These are phyloP conservation scores for Leishmania martiniquensis DNA, from an alignment of 208 protist species.

Conservation along the genomic window DNA sequence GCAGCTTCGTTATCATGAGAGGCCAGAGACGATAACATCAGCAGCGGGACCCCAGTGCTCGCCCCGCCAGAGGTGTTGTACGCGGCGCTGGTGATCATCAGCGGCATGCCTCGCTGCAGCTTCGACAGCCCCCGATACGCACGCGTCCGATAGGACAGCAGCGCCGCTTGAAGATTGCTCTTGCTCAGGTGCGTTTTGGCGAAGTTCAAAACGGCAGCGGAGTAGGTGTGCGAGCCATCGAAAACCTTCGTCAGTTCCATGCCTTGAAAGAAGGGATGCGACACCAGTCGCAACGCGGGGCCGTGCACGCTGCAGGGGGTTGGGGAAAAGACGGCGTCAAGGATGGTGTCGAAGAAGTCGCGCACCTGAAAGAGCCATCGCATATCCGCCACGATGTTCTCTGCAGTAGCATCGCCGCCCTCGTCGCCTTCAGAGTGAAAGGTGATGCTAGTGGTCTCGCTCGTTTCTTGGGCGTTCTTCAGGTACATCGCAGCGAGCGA, in stretches of 20 bases:
- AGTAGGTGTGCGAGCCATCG: conserved; percentile 59
- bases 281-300: conserved; percentile 43
- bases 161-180: conserved; percentile 46
- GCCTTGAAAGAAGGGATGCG: conserved; percentile 69
- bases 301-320: conserved; percentile 47
- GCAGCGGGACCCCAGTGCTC: conserved; percentile 31
- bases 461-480: conserved; percentile 30
- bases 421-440: conserved; percentile 21
- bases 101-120: conserved; percentile 32
- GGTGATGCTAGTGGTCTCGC: conserved; percentile 29
- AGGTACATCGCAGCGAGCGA: conserved; percentile 61
- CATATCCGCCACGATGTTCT: conserved; percentile 62
- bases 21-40: conserved; percentile 37
- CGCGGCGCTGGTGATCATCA: conserved; percentile 52
- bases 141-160: conserved; percentile 51
- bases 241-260: conserved; percentile 60
- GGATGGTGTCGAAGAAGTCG: conserved; percentile 63
- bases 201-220: conserved; percentile 40
- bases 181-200: conserved; percentile 49
- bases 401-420: background rate
- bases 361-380: conserved; percentile 66
- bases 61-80: conserved; percentile 40
- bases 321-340: conserved; percentile 53
- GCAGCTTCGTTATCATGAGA: conserved; percentile 28
- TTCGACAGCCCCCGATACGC: conserved; percentile 35